Evolutionary conservation across 805 yeast genomes (phyloP).

Genomic region (Ogataea ramenticola): DNA sequence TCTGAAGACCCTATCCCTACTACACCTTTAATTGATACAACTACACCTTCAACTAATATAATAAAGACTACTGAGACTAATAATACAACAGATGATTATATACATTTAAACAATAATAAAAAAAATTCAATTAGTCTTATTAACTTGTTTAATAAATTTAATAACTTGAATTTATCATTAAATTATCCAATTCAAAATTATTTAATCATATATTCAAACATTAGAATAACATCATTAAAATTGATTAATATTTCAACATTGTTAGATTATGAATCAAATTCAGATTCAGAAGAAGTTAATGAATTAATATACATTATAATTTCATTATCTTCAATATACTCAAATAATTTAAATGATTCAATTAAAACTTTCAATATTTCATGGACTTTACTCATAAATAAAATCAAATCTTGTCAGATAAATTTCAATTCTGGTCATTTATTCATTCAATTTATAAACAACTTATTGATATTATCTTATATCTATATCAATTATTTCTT

Average conservation of each 20-base stretch:
- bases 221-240: conserved; percentile 10
- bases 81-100: not conserved
- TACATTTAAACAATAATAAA: no score
- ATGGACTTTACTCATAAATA: conserved; percentile 32
- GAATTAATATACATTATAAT: conserved; percentile 36
- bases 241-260: conserved; percentile 11
- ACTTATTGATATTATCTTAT: conserved; percentile 36
- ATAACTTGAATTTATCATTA: conserved; percentile 3
- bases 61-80: no score
- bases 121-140: not conserved
- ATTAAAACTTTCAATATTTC: conserved; percentile 33
- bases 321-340: conserved; percentile 37
- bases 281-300: no score
- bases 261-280: conserved; percentile 12
- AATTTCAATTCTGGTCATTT: conserved; percentile 23
- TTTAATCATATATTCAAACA: conserved; percentile 15
- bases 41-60: no score
- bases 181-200: conserved; percentile 19
- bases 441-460: conserved; percentile 33
- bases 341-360: conserved; percentile 27
- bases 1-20: no score
- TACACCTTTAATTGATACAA: not conserved
- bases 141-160: not conserved
- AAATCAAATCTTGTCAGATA: conserved; percentile 19
- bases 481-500: conserved; percentile 34